A percentile compares a stretch with the other conserved stretches of the same genome.
These are phyloP conservation scores for Setaria italica DNA, from an alignment of 202 grass and related monocot genomes.

Conservation along the genomic window DNA sequence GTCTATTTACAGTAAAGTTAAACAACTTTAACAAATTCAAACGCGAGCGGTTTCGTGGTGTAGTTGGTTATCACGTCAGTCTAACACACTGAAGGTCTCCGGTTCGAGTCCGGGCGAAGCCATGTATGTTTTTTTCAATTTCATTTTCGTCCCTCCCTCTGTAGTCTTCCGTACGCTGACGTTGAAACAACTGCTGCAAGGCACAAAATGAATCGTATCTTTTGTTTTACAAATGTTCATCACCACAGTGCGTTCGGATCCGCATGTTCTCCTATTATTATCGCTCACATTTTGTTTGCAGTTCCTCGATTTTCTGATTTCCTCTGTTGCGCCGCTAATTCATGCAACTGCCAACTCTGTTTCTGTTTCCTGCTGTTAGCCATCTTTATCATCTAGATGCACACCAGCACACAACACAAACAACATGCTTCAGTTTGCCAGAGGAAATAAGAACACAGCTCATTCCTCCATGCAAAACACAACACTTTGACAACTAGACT, in stretches of 20 bases:
- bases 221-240: not conserved
- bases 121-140: not conserved
- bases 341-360: not conserved
- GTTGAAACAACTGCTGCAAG: not conserved
- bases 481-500: not conserved
- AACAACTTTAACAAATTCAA: not conserved
- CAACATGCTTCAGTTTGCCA: not conserved
- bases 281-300: not conserved
- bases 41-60: constrained; percentile 66
- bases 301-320: not conserved
- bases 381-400: not conserved
- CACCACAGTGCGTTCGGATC: not conserved
- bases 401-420: not conserved
- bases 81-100: constrained; percentile 99
- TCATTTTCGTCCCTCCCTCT: not conserved
- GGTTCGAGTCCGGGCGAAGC: constrained; percentile 87
- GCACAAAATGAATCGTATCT: too few relatives aligned
- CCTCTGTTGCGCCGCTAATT: too few relatives aligned
- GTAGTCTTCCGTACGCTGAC: not conserved
- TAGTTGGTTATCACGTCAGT: constrained; percentile 99
- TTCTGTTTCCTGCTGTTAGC: not conserved
- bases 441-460: not conserved
- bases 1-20: too few relatives aligned
- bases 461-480: not conserved
- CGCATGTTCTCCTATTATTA: not conserved